phyloP scores from a whole-genome alignment of 106 monocot genomes.

The Dendrobium catenatum region DNA sequence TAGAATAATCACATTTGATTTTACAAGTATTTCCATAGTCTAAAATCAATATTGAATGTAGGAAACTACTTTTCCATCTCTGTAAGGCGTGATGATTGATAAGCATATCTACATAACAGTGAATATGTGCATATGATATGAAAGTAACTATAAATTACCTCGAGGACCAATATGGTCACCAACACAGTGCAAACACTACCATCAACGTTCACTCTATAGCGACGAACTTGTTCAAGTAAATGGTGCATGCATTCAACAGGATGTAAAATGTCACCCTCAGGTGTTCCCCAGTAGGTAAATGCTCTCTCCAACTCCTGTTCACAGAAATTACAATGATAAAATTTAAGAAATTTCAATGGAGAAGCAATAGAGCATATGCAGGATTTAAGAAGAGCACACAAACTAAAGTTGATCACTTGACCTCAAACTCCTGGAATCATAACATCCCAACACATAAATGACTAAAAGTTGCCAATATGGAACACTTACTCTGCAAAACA shows the following conservation, averaged over 20 bases:
- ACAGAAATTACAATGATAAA: slow-evolving; percentile 10
- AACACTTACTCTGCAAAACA: neutral
- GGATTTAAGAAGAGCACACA: neutral
- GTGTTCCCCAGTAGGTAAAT: slow-evolving; percentile 41
- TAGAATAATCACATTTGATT: too few relatives aligned
- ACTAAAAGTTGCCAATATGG: neutral
- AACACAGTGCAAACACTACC: slow-evolving; percentile 49
- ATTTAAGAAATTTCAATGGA: neutral
- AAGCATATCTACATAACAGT: neutral
- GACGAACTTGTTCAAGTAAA: slow-evolving; percentile 43
- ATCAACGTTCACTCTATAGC: slow-evolving; percentile 43
- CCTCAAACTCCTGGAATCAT: neutral
- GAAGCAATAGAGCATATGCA: neutral
- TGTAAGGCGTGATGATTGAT: neutral
- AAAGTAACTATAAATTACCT: slow-evolving; percentile 14
- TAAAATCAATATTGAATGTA: too few relatives aligned
- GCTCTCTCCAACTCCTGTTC: slow-evolving; percentile 38
- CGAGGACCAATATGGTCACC: slow-evolving; percentile 45
- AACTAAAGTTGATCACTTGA: neutral
- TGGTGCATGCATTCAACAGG: slow-evolving; percentile 58
- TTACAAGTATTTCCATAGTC: too few relatives aligned
- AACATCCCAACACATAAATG: neutral
- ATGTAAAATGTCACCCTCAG: slow-evolving; percentile 37
- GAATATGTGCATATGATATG: neutral
- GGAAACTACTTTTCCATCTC: too few relatives aligned